Evolutionary conservation across 2,329 filamentous ascomycete species (phyloP).

Genomic region (Aspergillus novoparasiticus): DNA sequence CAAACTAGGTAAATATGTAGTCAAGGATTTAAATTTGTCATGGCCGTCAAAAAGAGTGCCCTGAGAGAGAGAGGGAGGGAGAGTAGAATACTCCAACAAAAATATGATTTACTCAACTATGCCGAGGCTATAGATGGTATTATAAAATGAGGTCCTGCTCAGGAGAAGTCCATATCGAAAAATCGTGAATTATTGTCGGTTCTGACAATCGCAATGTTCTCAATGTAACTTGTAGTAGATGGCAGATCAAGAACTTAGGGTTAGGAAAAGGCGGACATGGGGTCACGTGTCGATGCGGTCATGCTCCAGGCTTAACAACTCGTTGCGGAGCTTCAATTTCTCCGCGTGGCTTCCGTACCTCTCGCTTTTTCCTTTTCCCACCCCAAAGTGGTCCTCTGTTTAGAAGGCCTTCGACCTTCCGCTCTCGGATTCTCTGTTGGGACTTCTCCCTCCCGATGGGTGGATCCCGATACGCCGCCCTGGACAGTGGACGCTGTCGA

Average conservation of each 20-base stretch:
- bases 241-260: constrained; percentile 1
- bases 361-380: neutral
- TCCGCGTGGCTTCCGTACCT: neutral
- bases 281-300: constrained; percentile 5
- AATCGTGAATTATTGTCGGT: too few species aligned
- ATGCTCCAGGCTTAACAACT: neutral
- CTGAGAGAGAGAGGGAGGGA: too few species aligned
- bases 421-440: constrained; percentile 21
- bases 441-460: constrained; percentile 36
- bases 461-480: constrained; percentile 34
- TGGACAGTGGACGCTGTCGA: constrained; percentile 43
- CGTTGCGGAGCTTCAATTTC: constrained; percentile 5
- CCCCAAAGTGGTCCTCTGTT: neutral
- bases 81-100: too few species aligned
- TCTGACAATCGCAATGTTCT: too few species aligned
- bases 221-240: too few species aligned
- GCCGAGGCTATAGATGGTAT: too few species aligned
- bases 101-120: too few species aligned
- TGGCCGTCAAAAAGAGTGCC: too few species aligned
- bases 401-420: constrained; percentile 20
- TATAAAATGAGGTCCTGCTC: too few species aligned
- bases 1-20: too few species aligned
- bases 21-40: too few species aligned
- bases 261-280: neutral
- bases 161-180: too few species aligned